These are phyloP conservation scores for Yamadazyma songkhlaensis DNA, from an alignment of 1,139 yeast genomes.

Conservation along the genomic window DNA sequence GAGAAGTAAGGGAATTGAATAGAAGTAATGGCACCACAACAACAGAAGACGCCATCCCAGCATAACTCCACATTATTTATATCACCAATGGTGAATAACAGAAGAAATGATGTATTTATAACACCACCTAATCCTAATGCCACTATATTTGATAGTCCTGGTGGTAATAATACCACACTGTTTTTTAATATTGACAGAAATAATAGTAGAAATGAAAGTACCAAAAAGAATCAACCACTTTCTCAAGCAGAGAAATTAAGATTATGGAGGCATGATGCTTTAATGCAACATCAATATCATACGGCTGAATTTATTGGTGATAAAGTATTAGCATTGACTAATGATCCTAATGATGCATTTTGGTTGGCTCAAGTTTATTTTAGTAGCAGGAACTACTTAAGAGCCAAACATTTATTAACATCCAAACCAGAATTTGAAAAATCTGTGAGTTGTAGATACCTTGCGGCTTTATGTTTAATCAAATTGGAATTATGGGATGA, in stretches of 20 bases:
- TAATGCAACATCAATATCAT: constrained; percentile 85
- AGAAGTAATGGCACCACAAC: constrained; percentile 16
- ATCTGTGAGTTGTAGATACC: constrained; percentile 72
- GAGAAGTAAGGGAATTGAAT: no score
- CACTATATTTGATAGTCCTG: constrained; percentile 43
- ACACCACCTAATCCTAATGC: constrained; percentile 55
- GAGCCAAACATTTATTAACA: constrained; percentile 69
- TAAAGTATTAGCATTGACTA: constrained; percentile 72
- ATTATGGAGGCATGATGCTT: constrained; percentile 91
- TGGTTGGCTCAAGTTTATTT: constrained; percentile 94
- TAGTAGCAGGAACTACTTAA: constrained; percentile 66
- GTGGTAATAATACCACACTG: constrained; percentile 40
- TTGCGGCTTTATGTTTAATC: constrained; percentile 73
- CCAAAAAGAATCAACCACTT: constrained; percentile 32
- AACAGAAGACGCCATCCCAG: constrained; percentile 40
- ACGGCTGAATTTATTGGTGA: constrained; percentile 94
- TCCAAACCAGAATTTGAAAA: constrained; percentile 39
- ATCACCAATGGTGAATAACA: constrained; percentile 54
- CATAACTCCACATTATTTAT: constrained; percentile 63
- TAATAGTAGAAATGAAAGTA: constrained; percentile 11
- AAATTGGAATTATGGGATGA: constrained; percentile 84
- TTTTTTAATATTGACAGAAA: constrained; percentile 33
- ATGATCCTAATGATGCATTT: constrained; percentile 90
- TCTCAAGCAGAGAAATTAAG: constrained; percentile 86
- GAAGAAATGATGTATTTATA: constrained; percentile 47